Base-by-base conservation (phyloP, 192 early-diverging fungal genomes). In the Spizellomyces punctatus region DNA sequence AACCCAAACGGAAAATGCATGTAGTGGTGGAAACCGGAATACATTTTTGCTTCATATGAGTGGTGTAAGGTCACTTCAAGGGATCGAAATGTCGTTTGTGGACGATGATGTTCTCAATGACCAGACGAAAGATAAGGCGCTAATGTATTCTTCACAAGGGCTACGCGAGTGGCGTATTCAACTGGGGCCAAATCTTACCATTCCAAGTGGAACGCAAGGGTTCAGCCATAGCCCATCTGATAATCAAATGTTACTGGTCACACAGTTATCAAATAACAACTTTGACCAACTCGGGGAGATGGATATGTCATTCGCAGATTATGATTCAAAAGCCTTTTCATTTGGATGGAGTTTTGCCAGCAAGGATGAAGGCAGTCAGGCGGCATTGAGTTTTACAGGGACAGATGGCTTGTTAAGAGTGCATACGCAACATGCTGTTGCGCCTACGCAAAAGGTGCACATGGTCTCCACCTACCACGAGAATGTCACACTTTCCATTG, bases 401-500 rank as follows among this genome's bases (percentile, higher is more conserved):
- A 60, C 58, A 22, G 58, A 60, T 19, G 10, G 14, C 8, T 9
- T 60, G 10, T 12, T 60, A 22, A 60, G 22, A 22, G 22, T 60
- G 14, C 10, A 60, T 8, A 60, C 70, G 7, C 8, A 6, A 43
- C 60, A 64, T 60, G 36, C 14, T 0, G 6, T 63, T 1, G 46
- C 61, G 6, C 62, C 70, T 43, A 22, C 62, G 0, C 48, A 12
- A 5, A 21, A 14, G 1, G 70, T 72, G 6, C 5, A 49, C 5
- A 5, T 63, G 0, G 12, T 63, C 0, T 6, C 22, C 0, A 1
- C 2, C 6, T 72, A 72, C 52, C 22, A 45, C 52, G 70, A 72
- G 63, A 72, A 72, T 46, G 70, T 72, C 2, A 72, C 70, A 19
- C 45, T 69, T 8, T 8, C 57, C n/a, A 69, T 69, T 4, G 67